Conservation (phyloP, 2,329 filamentous ascomycete species). For the Chrysoporthe cubensis region DNA sequence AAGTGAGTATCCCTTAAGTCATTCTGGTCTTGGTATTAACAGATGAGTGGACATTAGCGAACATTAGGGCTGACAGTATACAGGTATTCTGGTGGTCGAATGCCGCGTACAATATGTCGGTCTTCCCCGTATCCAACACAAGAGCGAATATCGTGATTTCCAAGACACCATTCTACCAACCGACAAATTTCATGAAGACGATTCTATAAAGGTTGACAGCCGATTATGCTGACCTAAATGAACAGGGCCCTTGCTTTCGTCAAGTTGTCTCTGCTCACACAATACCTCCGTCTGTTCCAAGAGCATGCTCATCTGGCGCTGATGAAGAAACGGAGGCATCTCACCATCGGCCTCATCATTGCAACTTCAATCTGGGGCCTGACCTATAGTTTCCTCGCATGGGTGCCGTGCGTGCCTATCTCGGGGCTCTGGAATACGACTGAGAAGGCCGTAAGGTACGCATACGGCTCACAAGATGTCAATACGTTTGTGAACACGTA, state of each 20-base stretch:
- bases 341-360: constrained; percentile 27
- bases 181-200: too few relatives aligned
- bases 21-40: neutral
- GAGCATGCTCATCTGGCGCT: constrained; percentile 23
- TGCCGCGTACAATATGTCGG: constrained; percentile 30
- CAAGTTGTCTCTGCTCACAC: constrained; percentile 34
- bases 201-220: neutral
- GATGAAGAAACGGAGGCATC: constrained; percentile 26
- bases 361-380: constrained; percentile 31
- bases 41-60: neutral
- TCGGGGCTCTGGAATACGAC: constrained; percentile 30
- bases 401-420: constrained; percentile 33
- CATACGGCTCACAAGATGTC: constrained; percentile 19
- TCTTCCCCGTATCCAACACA: neutral
- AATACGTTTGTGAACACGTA: constrained; percentile 16
- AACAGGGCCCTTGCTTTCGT: constrained; percentile 31
- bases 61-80: neutral
- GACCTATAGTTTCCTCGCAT: constrained; percentile 31
- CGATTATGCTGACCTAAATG: neutral
- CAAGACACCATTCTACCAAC: neutral
- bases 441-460: constrained; percentile 9
- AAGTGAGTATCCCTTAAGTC: neutral
- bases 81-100: constrained; percentile 28
- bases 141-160: neutral
- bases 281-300: constrained; percentile 34